Conservation (phyloP, 495 filamentous ascomycete species). For the Lichenothelia convexa region DNA sequence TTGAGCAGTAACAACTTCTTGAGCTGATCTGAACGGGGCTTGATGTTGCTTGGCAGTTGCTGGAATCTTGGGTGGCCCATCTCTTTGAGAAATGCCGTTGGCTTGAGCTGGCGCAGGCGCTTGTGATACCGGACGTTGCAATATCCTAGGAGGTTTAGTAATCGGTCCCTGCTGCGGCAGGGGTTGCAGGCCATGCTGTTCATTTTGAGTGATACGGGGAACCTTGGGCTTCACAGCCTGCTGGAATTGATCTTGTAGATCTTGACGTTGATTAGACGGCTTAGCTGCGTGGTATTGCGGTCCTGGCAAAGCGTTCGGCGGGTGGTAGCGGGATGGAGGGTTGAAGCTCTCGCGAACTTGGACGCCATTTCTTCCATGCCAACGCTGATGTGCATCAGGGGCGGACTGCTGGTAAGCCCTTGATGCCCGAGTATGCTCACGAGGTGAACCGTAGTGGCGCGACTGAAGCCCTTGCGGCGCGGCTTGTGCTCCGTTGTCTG, state of each 20-base stretch:
- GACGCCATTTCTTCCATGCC: no score
- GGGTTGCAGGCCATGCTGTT: neutral
- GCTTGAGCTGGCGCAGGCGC: neutral
- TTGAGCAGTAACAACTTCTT: constrained; percentile 12
- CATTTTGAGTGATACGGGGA: no score
- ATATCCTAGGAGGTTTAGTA: no score
- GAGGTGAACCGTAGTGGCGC: neutral
- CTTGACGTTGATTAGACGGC: no score
- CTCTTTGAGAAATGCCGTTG: no score
- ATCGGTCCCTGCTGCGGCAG: neutral
- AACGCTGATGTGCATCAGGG: no score
- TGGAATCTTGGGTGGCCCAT: neutral
- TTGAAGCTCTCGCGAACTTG: neutral
- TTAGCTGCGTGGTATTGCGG: neutral
- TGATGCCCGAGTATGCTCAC: neutral
- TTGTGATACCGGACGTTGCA: neutral
- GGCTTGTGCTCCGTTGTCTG: neutral
- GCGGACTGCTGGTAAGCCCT: neutral
- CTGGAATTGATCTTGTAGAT: constrained; percentile 3
- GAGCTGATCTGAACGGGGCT: no score
- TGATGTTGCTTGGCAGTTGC: no score
- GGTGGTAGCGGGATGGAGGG: neutral
- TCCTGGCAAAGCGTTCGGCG: neutral
- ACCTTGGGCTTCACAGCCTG: neutral
- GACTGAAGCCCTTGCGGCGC: neutral